Conservation (phyloP, 106 monocot species). For the Phalaenopsis aphrodite region DNA sequence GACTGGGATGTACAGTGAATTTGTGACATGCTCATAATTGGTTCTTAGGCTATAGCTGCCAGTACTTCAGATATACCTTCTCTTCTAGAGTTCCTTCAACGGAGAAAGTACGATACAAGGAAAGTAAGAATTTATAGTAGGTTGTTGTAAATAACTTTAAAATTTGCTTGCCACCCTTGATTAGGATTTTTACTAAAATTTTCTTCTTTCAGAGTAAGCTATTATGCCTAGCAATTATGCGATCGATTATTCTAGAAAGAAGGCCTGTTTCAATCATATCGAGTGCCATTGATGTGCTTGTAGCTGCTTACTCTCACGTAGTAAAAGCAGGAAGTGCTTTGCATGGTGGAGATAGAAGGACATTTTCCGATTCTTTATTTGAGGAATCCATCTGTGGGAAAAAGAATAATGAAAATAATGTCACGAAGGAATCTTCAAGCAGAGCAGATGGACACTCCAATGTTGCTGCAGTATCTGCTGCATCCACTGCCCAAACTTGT, state of each 20-base stretch:
- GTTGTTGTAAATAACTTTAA: background rate
- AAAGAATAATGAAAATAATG: conserved; percentile 8
- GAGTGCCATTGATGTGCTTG: conserved; percentile 70
- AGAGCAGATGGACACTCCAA: conserved; percentile 16
- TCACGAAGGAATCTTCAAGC: conserved; percentile 14
- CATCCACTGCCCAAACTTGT: background rate
- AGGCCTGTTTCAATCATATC: conserved; percentile 58
- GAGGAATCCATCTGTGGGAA: conserved; percentile 8
- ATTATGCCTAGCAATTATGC: conserved; percentile 68
- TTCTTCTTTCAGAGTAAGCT: conserved; percentile 49
- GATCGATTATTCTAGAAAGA: conserved; percentile 70
- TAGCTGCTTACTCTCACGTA: conserved; percentile 59
- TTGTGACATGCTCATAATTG: background rate
- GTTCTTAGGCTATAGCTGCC: conserved; percentile 75
- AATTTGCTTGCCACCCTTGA: background rate
- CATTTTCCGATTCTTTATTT: conserved; percentile 11
- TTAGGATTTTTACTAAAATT: background rate
- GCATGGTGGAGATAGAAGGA: conserved; percentile 24
- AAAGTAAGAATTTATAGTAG: conserved; percentile 36
- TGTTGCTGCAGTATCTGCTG: conserved; percentile 13
- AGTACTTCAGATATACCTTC: conserved; percentile 81
- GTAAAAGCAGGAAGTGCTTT: conserved; percentile 38
- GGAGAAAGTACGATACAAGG: conserved; percentile 56
- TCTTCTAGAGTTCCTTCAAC: conserved; percentile 80
- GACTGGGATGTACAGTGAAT: background rate